Base-by-base conservation (phyloP, 176 grass and related monocot species). In the Oryza rufipogon region DNA sequence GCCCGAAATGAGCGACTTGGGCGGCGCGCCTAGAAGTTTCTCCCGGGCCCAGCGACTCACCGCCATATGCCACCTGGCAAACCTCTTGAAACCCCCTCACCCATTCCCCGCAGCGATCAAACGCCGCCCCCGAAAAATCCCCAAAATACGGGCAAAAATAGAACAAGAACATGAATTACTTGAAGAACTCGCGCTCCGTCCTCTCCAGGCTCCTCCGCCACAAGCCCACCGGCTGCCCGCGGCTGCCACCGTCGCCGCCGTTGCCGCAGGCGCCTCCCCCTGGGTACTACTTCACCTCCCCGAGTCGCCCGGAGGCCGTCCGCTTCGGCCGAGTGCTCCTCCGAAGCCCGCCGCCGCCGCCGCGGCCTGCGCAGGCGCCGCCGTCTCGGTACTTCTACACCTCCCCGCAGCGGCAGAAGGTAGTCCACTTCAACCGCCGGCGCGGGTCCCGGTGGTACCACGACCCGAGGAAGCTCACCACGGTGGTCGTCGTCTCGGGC, bases 381-480 rank as follows among this genome's bases (percentile, higher is more conserved):
- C 54, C 26, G 26, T 51, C 76, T 71, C 44, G 71, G 61, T 33
- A 85, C 82, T 93, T 79, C 82, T 85, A 87, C 87, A 83, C 64
- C 42, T 68, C 75, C 49, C 83, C 85, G 30, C 45, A 70, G 42
- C 86, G 86, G 17, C 91, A 90, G 28, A 79, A 93, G 80, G 68
- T 89, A 2, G 26, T 88, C 89, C 92, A 93, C 69, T 98, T 98
- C 87, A 16, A 33, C 66, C 96, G 92, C 68, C 87, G 92, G 25
- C 61, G 79, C 64, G 81, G 81, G n/a, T 61, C 70, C 3, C 87
- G 74, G 71, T 98, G 96, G 96, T 95, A 90, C 87, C 93, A 93
- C 68, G 91, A 98, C 87, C 85, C 67, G n/a, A 91, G 91, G 46
- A 88, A 91, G 76, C 69, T 93, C 69, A 33, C 66, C 54, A 70